Percentiles rank a stretch among this genome's conserved stretches.
Evolutionary conservation across 1,139 yeast species (phyloP).

Genomic region (Entelexis paramagnoliae): DNA sequence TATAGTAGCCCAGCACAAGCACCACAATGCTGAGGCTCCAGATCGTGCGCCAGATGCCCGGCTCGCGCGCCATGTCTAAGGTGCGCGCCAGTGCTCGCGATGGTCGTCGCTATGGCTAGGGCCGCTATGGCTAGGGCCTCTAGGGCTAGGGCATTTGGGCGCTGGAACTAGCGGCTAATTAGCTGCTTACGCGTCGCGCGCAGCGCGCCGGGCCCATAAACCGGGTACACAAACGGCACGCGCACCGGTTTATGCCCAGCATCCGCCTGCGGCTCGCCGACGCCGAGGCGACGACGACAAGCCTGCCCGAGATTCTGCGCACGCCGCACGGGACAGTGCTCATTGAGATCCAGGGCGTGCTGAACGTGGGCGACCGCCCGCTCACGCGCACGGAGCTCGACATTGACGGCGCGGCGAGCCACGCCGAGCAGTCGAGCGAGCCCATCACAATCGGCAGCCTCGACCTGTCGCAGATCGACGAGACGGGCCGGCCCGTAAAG

Average conservation of each 20-base stretch:
- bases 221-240: too few relatives aligned
- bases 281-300: not conserved
- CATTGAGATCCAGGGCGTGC: slow-evolving; percentile 31
- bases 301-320: slow-evolving; percentile 26
- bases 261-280: not conserved
- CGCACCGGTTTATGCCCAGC: slow-evolving; percentile 9
- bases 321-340: slow-evolving; percentile 31
- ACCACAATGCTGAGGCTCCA: slow-evolving; percentile 15
- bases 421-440: not conserved
- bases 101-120: too few relatives aligned
- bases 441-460: slow-evolving; percentile 11
- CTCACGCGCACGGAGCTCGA: slow-evolving; percentile 22
- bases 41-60: slow-evolving; percentile 13
- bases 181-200: not conserved
- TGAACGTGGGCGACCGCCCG: slow-evolving; percentile 26
- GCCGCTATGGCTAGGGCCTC: too few relatives aligned
- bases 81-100: too few relatives aligned
- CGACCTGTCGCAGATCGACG: slow-evolving; percentile 24
- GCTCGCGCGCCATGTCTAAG: slow-evolving; percentile 7
- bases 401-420: not conserved
- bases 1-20: slow-evolving; percentile 18
- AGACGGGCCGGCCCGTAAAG: slow-evolving; percentile 25
- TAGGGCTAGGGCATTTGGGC: too few relatives aligned
- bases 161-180: too few relatives aligned
- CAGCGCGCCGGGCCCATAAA: too few relatives aligned